Conservation (phyloP, 2,329 filamentous ascomycete genomes). For the Diaporthe citriasiana region DNA sequence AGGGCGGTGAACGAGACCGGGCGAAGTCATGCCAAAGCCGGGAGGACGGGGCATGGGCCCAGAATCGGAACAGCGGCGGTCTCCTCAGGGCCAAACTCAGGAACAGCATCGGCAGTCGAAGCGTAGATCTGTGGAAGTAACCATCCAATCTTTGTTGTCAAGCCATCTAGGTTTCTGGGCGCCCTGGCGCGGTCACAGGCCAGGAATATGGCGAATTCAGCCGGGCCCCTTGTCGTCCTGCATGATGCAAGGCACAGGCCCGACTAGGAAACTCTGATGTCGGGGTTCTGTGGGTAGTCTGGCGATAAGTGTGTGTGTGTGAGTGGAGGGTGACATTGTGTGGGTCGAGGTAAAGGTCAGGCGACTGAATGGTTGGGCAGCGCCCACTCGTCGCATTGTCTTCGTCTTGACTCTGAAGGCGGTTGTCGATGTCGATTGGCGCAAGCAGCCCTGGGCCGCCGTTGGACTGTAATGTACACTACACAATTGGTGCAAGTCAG, state of each 20-base stretch:
- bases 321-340: constrained; percentile 38
- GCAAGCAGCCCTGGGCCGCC: not conserved
- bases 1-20: not conserved
- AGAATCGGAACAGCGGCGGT: not conserved
- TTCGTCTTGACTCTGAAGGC: not conserved
- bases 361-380: constrained; percentile 19
- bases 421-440: constrained; percentile 6
- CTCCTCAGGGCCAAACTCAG: constrained; percentile 10
- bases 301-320: not conserved
- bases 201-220: constrained; percentile 5
- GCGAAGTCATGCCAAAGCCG: not conserved
- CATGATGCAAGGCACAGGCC: constrained; percentile 43
- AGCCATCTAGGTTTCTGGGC: constrained; percentile 5
- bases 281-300: constrained; percentile 17
- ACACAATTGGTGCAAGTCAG: not conserved
- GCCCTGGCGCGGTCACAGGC: constrained; percentile 29
- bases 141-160: constrained; percentile 20
- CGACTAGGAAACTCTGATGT: constrained; percentile 32
- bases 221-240: constrained; percentile 28
- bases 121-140: constrained; percentile 7
- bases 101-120: constrained; percentile 22
- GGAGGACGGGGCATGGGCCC: not conserved
- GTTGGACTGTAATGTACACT: not conserved
- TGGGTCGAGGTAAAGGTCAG: constrained; percentile 33
- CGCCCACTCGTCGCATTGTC: constrained; percentile 11